Conservation (phyloP, 495 filamentous ascomycete genomes). For the Staphylotrichum longicolle region DNA sequence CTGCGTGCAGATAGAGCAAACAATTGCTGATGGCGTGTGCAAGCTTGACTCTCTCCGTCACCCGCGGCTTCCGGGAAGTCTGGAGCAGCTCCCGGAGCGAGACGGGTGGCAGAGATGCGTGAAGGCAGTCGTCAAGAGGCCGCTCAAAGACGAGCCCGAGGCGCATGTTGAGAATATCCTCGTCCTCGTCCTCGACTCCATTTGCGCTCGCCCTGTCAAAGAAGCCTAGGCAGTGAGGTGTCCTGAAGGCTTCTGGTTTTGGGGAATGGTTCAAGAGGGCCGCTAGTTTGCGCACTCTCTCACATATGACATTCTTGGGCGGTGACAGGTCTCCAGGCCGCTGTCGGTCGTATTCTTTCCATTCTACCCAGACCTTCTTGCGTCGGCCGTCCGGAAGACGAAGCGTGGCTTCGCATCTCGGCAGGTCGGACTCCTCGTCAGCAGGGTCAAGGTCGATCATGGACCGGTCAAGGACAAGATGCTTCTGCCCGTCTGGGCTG, state of each 20-base stretch:
- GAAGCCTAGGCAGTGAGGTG: constrained; percentile 46
- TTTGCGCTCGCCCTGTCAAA: constrained; percentile 38
- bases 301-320: constrained; percentile 37
- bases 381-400: constrained; percentile 23
- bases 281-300: constrained; percentile 40
- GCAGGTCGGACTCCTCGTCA: constrained; percentile 31
- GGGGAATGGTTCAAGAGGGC: constrained; percentile 42
- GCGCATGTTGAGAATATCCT: constrained; percentile 37
- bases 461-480: constrained; percentile 36
- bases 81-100: constrained; percentile 37
- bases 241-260: constrained; percentile 44
- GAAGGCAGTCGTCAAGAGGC: constrained; percentile 30
- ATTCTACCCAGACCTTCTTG: constrained; percentile 47
- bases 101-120: constrained; percentile 35
- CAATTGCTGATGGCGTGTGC: constrained; percentile 43
- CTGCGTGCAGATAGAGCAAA: constrained; percentile 49
- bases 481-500: constrained; percentile 28
- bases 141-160: constrained; percentile 42
- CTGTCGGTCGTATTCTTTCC: constrained; percentile 47
- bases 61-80: constrained; percentile 28
- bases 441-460: constrained; percentile 30
- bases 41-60: constrained; percentile 39
- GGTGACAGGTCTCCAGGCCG: constrained; percentile 32
- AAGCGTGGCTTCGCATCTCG: constrained; percentile 40
- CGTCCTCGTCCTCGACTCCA: constrained; percentile 28